These are phyloP conservation scores for Poronia punctata DNA, from an alignment of 495 filamentous ascomycete genomes.

Conservation along the genomic window DNA sequence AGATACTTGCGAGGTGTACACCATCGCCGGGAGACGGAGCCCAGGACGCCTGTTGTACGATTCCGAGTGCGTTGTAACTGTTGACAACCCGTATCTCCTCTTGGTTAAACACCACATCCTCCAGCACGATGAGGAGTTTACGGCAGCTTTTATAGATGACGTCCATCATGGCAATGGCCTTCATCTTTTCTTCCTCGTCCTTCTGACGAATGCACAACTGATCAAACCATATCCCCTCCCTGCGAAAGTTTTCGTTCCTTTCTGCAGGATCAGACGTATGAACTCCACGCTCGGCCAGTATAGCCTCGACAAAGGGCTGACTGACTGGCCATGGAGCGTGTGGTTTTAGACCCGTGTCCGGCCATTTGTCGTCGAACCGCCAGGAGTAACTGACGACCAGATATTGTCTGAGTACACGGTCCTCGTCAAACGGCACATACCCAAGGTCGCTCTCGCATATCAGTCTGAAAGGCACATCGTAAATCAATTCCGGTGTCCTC, in stretches of 20 bases:
- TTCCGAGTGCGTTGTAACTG: background rate
- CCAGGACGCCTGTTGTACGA: background rate
- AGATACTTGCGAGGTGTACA: background rate
- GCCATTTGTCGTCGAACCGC: background rate
- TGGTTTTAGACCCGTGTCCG: background rate
- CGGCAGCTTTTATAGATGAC: background rate
- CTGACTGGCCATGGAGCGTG: background rate
- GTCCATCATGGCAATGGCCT: background rate
- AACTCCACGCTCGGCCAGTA: background rate
- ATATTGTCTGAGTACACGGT: background rate
- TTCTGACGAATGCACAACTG: background rate
- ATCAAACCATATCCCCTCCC: background rate
- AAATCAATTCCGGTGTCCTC: background rate
- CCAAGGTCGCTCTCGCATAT: background rate
- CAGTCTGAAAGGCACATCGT: background rate
- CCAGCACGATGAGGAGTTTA: background rate
- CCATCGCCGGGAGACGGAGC: background rate
- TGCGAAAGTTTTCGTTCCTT: background rate
- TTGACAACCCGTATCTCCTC: background rate
- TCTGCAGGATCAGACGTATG: constrained; percentile 20
- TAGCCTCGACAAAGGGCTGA: background rate
- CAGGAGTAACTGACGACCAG: constrained; percentile 2
- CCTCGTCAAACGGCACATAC: background rate
- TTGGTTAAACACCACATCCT: background rate
- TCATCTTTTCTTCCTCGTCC: background rate